Base-by-base conservation (phyloP, 306 rosid genomes). In the Vachellia pachyceras region DNA sequence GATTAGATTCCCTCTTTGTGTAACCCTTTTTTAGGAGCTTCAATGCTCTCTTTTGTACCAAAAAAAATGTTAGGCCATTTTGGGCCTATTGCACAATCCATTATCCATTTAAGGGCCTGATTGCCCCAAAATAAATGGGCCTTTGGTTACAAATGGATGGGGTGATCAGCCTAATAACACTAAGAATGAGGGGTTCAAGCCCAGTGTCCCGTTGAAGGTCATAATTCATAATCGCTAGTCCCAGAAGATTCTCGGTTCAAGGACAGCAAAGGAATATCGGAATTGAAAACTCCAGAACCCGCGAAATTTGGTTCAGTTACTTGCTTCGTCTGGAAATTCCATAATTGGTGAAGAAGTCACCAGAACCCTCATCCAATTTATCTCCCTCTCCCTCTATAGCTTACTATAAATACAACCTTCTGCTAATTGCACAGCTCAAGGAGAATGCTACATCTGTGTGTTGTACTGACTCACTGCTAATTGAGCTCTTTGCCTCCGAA, bases 161-260 rank as follows among this genome's bases (percentile, higher is more conserved):
- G 20, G 55, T 1, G 18, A 47, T 18, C 0, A 10, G 3, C 1
- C 52, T 6, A 15, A 46, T 12, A 46, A 46, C 18, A 7, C 9
- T 6, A 5, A 6, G 60, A n/a, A 54, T 54, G 6, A 57, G 14
- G 35, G 20, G 64, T 57, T 22, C 6, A 0, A 22, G 64, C 64
- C 64, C 64, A 8, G 13, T 9, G 14, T 57, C 64, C 29, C 10
- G 5, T 9, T 23, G 8, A 40, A 18, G 33, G 7, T 7, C 17
- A 20, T 14, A 15, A 50, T 18, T 7, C 17, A 41, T 14, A 15
- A 50, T 15, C 23, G 5, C 3, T 7, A 5, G 4, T 2, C 60
- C 54, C 60, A 54, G 69, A 78, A 54, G 54, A 69, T 40, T 78
- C 69, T 54, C 22, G 76, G 68, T 37, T 14, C 33, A 20, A 78